phyloP scores from a whole-genome alignment of 192 early-diverging fungal genomes.

The Gonapodya prolifera region DNA sequence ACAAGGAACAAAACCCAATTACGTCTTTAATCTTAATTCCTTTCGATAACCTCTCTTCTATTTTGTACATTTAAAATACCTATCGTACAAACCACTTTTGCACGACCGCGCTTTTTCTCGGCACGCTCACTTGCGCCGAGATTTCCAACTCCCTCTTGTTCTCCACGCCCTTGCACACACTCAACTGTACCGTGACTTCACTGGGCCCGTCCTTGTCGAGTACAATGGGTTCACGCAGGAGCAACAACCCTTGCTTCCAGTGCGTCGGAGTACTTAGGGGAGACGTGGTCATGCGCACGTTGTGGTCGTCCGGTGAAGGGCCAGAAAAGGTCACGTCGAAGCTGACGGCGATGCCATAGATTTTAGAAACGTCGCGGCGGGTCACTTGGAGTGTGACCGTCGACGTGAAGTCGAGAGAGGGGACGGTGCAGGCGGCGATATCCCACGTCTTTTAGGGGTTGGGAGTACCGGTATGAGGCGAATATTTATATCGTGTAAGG shows the following conservation, averaged over 20 bases:
- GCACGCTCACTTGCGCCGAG: background rate
- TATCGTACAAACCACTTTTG: background rate
- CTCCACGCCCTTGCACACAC: slow-evolving; percentile 41
- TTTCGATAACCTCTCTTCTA: no score
- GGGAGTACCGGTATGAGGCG: background rate
- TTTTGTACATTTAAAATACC: no score
- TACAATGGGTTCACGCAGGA: slow-evolving; percentile 49
- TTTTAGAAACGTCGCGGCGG: slow-evolving; percentile 32
- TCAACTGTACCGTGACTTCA: slow-evolving; percentile 24
- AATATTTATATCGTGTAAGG: no score
- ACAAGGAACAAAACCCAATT: no score
- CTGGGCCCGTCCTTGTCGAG: slow-evolving; percentile 26
- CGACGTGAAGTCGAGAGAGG: slow-evolving; percentile 59
- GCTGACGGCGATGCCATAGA: slow-evolving; percentile 76
- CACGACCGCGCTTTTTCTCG: background rate
- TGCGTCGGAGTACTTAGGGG: slow-evolving; percentile 76
- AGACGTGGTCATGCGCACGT: slow-evolving; percentile 49
- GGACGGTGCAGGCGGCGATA: slow-evolving; percentile 49
- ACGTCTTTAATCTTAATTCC: no score
- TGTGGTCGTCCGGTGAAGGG: slow-evolving; percentile 31
- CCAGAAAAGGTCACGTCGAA: slow-evolving; percentile 85
- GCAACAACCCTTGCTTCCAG: slow-evolving; percentile 93
- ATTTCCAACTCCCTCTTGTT: slow-evolving; percentile 65
- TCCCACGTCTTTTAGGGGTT: slow-evolving; percentile 41
- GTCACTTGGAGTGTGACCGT: slow-evolving; percentile 52